Base-by-base conservation (phyloP, 768 basidiomycete species). In the Mycena epipterygia region DNA sequence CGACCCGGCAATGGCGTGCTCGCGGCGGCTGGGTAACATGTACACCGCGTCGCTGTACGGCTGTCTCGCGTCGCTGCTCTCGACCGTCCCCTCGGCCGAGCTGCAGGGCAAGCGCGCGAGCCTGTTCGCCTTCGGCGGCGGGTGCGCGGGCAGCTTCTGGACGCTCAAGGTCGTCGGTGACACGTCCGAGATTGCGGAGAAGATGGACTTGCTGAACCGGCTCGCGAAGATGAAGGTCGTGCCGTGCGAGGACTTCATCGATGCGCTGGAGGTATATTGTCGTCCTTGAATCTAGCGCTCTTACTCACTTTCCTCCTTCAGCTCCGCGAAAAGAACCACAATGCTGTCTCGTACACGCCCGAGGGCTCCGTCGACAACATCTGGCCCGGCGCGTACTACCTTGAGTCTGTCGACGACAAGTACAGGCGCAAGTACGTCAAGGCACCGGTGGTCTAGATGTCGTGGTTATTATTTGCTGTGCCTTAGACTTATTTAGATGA, bases 301-400 rank as follows among this genome's bases (percentile, higher is more conserved):
- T 53, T 17, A 60, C 21, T 61, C 29, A n/a, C n/a, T n/a, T 52
- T 41, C n/a, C 1, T 42, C 5, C 16, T 53, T 16, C 74, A 97
- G 96, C 91, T 98, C 59, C 95, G 97, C 46, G 97, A 99, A 85
- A 92, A 94, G 84, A 97, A 97, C 87, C 96, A 98, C 88, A 97
- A 97, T 76, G 90, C 95, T 19, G 90, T 87, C 29, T 86, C 90
- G 74, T 99, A 94, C 85, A 88, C 89, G 4, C 98, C 98, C 16
- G 87, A 89, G 58, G 98, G 98, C 52, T 91, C 90, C 27, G 81
- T 96, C 67, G 94, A 96, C 70, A 93, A 98, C 88, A 93, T 99
- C 81, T 96, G 95, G 94, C 92, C 94, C 5, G 96, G 96, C 51
- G 86, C 93, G 23, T 99, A 93, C 86, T 99, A 98, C 88, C 93